Conservation (phyloP, 495 filamentous ascomycete genomes). For the Aspergillus sparsus region DNA sequence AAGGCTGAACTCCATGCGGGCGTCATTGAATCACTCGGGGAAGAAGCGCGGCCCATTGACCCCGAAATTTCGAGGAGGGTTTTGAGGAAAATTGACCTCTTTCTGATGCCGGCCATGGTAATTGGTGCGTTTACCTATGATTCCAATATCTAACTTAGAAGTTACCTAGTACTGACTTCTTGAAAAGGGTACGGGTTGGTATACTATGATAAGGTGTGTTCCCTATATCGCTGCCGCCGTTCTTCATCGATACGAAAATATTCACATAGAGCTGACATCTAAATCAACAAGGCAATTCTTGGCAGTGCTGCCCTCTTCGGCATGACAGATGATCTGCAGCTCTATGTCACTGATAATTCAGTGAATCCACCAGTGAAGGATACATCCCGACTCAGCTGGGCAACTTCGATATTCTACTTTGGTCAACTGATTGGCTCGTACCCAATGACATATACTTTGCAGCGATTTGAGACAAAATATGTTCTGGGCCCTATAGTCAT, state of each 20-base stretch:
- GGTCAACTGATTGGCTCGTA: constrained; percentile 75
- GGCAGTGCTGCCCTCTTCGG: constrained; percentile 71
- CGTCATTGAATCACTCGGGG: constrained; percentile 33
- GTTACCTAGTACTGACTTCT: not conserved
- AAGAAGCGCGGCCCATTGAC: constrained; percentile 54
- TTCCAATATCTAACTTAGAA: too few species aligned
- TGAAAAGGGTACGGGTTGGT: constrained; percentile 64
- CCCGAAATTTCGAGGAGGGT: constrained; percentile 53
- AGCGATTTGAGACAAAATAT: constrained; percentile 62
- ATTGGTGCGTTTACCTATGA: constrained; percentile 46
- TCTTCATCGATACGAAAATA: not conserved
- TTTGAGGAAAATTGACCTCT: constrained; percentile 68
- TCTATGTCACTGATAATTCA: constrained; percentile 53
- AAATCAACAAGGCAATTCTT: constrained; percentile 58
- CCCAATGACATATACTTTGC: constrained; percentile 68
- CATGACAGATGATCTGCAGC: constrained; percentile 67
- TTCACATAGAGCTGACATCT: constrained; percentile 7
- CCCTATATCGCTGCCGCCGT: not conserved
- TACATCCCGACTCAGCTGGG: constrained; percentile 69
- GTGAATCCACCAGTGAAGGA: constrained; percentile 56
- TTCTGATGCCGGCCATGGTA: constrained; percentile 71
- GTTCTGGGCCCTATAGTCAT: constrained; percentile 65
- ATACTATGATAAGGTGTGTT: constrained; percentile 71
- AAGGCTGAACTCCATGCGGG: too few species aligned
- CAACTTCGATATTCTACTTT: constrained; percentile 80